Conservation (phyloP, 2,329 filamentous ascomycete species). For the Cladobotryum protrusum region DNA sequence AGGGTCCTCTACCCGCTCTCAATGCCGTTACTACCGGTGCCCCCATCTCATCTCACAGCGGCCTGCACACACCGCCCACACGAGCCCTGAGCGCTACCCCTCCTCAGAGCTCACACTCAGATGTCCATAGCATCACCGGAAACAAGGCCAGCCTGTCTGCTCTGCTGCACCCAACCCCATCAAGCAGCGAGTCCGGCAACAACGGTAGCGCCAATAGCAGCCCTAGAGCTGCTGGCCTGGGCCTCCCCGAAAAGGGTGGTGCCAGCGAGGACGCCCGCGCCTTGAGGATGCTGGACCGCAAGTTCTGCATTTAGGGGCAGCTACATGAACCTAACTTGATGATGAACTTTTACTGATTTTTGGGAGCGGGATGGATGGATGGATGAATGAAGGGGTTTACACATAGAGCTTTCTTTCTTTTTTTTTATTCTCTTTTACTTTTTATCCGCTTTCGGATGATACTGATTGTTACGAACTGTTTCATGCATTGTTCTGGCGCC, state of each 20-base stretch:
- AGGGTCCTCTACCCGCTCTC: slow-evolving; percentile 40
- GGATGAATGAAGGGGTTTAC: neutral
- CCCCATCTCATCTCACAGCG: slow-evolving; percentile 20
- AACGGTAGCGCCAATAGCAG: slow-evolving; percentile 38
- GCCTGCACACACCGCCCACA: slow-evolving; percentile 37
- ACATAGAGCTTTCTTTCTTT: slow-evolving; percentile 1
- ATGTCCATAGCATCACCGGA: slow-evolving; percentile 19
- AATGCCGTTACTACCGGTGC: slow-evolving; percentile 26
- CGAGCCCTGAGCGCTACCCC: slow-evolving; percentile 45
- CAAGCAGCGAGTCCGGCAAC: slow-evolving; percentile 40
- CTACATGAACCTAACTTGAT: neutral
- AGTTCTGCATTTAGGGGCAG: slow-evolving; percentile 36
- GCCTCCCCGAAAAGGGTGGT: slow-evolving; percentile 30
- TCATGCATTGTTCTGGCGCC: slow-evolving; percentile 10
- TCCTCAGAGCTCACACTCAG: slow-evolving; percentile 35
- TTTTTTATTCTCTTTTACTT: neutral
- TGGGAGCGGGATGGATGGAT: neutral
- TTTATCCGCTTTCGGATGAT: no score
- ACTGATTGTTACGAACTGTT: neutral
- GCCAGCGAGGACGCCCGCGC: slow-evolving; percentile 60
- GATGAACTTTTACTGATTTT: neutral
- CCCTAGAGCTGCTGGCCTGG: slow-evolving; percentile 22
- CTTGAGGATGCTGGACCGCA: slow-evolving; percentile 58
- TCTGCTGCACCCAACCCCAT: slow-evolving; percentile 45
- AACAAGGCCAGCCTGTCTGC: slow-evolving; percentile 43